Evolutionary conservation across 139 green algal species (phyloP), one percentile per base, ranked within the genome.

Genomic region (Chlorella sorokiniana): DNA sequence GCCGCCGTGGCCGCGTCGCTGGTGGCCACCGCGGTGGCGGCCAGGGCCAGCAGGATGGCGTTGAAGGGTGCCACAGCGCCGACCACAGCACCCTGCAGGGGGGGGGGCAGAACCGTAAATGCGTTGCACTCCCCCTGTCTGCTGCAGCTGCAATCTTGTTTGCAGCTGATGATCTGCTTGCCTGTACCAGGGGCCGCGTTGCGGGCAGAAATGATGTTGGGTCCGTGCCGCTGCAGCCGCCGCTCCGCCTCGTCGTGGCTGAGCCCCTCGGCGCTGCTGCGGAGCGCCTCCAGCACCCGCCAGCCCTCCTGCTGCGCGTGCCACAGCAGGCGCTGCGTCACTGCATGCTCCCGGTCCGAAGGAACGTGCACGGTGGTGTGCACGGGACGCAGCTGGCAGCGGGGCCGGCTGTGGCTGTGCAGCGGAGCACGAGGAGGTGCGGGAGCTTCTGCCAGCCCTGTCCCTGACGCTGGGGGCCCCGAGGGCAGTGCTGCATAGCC

Each of bases 21-120:
- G 0, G 73, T 69, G 11, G 41, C 31, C 4, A 78, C 6, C 22
- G 71, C 33, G 18, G 51, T 44, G 40, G 44, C 59, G 27, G 70
- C 80, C 54, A 85, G 70, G 31, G 51, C 23, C 44, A 85, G 42
- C 61, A 85, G 61, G 38, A 81, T 81, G 25, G 9, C 41, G 59
- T 85, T 85, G 80, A 85, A 85, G 25, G 80, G 41, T 85, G 80
- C 4, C 48, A 27, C 11, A 83, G 16, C 3, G 65, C 48, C 3
- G 27, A 37, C 65, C 64, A 78, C 45, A 68, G 44, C 48, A 83
- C 41, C 5, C 38, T 59, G 35, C 64, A 10, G 41, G 22, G 29
- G 0, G 41, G 68, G 27, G n/a, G 9, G 5, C 6, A 69, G 4
- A 29, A 40, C 16, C 16, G 48, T 25, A 16, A 59, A 25, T 11